phyloP scores from a whole-genome alignment of 2,329 filamentous ascomycete genomes.

The Paradendryphiella salina region DNA sequence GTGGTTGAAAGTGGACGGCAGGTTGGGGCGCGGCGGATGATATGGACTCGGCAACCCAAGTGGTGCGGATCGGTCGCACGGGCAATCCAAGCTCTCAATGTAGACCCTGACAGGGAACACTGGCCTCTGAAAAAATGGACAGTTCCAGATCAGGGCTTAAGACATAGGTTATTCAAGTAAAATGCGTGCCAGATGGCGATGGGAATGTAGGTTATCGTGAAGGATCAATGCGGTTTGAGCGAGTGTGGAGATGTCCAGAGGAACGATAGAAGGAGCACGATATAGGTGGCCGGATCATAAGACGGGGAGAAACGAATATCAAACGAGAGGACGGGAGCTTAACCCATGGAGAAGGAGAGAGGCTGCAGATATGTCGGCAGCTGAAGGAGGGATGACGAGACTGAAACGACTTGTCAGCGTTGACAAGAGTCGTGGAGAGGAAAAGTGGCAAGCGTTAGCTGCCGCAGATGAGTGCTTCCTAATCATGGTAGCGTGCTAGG shows the following conservation, averaged over 20 bases:
- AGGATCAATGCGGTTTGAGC: constrained; percentile 20
- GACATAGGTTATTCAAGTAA: constrained; percentile 4
- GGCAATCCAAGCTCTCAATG: constrained; percentile 8
- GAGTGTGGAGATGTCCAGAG: constrained; percentile 16
- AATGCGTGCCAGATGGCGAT: not conserved
- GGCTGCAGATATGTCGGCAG: constrained; percentile 32
- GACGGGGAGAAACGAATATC: constrained; percentile 34
- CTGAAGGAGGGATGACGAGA: constrained; percentile 23
- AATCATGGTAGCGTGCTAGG: constrained; percentile 31
- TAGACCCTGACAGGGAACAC: constrained; percentile 16
- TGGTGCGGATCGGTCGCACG: constrained; percentile 15
- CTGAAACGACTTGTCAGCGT: constrained; percentile 37
- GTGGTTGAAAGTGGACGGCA: constrained; percentile 2
- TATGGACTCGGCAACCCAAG: constrained; percentile 9
- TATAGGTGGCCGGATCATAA: constrained; percentile 27
- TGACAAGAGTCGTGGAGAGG: constrained; percentile 35
- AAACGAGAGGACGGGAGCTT: constrained; percentile 45
- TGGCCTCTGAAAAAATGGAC: constrained; percentile 9
- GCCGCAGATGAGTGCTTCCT: constrained; percentile 26
- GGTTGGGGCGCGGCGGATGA: constrained; percentile 5
- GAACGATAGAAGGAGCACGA: constrained; percentile 36
- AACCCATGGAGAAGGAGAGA: constrained; percentile 27
- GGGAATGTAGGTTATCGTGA: constrained; percentile 12
- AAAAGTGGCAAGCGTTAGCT: constrained; percentile 36
- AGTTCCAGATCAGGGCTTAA: constrained; percentile 2